Evolutionary conservation across 495 filamentous ascomycete species (phyloP).

Genomic region (Filosporella fistucella): DNA sequence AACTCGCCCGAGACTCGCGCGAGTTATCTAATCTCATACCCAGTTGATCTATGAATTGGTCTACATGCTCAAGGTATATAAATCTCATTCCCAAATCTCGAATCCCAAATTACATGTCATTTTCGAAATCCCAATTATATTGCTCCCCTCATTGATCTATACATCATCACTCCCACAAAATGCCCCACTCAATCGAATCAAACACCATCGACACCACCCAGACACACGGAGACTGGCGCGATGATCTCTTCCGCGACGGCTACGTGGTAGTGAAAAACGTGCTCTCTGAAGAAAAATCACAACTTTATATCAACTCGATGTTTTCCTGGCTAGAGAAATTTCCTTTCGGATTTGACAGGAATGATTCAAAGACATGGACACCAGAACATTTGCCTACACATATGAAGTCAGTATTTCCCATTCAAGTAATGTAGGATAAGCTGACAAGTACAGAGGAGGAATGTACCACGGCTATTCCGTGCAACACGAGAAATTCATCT

Average conservation of each 20-base stretch:
- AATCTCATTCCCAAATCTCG: too few relatives aligned
- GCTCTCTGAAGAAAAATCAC: constrained; percentile 33
- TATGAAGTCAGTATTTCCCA: background rate
- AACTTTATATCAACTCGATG: constrained; percentile 32
- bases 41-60: too few relatives aligned
- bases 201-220: too few relatives aligned
- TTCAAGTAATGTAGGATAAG: background rate
- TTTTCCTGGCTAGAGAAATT: constrained; percentile 31
- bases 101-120: too few relatives aligned
- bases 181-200: too few relatives aligned
- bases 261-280: constrained; percentile 41
- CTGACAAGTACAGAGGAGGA: constrained; percentile 4
- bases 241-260: constrained; percentile 25
- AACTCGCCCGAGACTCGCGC: too few relatives aligned
- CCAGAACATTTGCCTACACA: background rate
- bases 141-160: too few relatives aligned
- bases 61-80: too few relatives aligned
- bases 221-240: constrained; percentile 8
- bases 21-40: too few relatives aligned
- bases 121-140: too few relatives aligned
- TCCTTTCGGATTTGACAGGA: background rate
- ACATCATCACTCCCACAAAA: too few relatives aligned
- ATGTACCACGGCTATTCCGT: constrained; percentile 30
- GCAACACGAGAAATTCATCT: constrained; percentile 20
- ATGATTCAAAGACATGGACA: background rate